A percentile compares a stretch with the other conserved stretches of the same genome.
phyloP scores from a whole-genome alignment of 441 rosid genomes.

The Hypseocharis bilobata region DNA sequence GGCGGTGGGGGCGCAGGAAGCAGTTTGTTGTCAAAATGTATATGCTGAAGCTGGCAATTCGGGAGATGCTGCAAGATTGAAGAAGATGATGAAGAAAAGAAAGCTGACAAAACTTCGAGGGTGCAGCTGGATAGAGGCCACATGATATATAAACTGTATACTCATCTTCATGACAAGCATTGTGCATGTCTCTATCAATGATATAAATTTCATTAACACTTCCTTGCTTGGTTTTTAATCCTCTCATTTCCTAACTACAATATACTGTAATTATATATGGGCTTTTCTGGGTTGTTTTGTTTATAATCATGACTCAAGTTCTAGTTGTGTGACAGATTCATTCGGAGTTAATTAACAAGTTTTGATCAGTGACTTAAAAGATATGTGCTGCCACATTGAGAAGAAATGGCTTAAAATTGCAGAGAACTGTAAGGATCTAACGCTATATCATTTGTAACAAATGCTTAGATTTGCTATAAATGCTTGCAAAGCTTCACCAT shows the following conservation, averaged over 20 bases:
- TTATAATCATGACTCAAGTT: too few relatives aligned
- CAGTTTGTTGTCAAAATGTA: conserved; percentile 43
- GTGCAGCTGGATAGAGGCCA: conserved; percentile 57
- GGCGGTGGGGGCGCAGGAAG: conserved; percentile 49
- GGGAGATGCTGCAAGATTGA: conserved; percentile 43
- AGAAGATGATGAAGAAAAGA: conserved; percentile 43
- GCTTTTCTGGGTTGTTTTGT: neutral
- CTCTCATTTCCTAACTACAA: too few relatives aligned
- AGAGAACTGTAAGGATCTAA: neutral
- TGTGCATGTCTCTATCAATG: neutral
- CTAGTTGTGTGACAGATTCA: too few relatives aligned
- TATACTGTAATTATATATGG: neutral
- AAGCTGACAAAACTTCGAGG: conserved; percentile 39
- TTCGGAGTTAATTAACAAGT: too few relatives aligned
- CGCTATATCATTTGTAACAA: neutral
- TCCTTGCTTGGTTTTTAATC: too few relatives aligned
- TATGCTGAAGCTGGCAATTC: conserved; percentile 57
- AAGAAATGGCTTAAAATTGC: too few relatives aligned
- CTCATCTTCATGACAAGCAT: neutral
- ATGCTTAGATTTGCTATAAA: conserved; percentile 4
- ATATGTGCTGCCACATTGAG: too few relatives aligned
- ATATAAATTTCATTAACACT: too few relatives aligned
- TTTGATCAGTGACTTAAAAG: too few relatives aligned
- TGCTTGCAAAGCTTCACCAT: conserved; percentile 2
- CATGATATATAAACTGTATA: conserved; percentile 14